Evolutionary conservation across 495 filamentous ascomycete genomes (phyloP), one percentile per base, ranked within the genome.

Genomic region (Lepidopterella palustris): DNA sequence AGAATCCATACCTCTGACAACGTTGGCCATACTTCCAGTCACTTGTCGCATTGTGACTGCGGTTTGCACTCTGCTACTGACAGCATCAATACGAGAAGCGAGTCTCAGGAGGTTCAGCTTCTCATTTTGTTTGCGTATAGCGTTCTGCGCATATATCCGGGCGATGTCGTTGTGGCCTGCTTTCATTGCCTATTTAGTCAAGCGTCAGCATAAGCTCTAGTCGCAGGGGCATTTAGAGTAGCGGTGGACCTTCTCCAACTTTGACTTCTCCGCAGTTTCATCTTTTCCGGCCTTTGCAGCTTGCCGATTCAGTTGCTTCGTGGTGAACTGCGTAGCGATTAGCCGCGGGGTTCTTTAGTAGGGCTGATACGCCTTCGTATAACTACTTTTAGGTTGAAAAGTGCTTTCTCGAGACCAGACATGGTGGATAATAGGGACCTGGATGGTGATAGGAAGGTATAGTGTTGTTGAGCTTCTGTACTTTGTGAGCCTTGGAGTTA

Each of bases 231-330:
- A 55, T 32, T 5, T n/a, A 11, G 4, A 53, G 45, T 70, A 52
- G n/a, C n/a, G n/a, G n/a, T n/a, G n/a, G 60, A 86, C 85, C 74
- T 87, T 90, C 71, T 92, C 89, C 66, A 92, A 80, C 73, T 92
- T 90, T 68, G 85, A 82, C 77, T 90, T 89, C 72, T 92, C 82
- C 25, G 84, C 77, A 58, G 83, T 86, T 71, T 91, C 89, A 71
- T 92, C 88, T 73, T 91, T 91, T 55, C 83, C 82, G 18, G 89
- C 89, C 71, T 90, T 91, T 58, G 81, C 81, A 10, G 88, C 85
- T 76, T 92, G 88, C 61, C 88, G 78, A 57, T 88, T 88, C 55
- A 90, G 81, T 72, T 89, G 86, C 72, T 92, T 92, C 23, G 88
- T 84, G 58, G 89, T 90, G 77, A 92, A 90, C 87, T 91, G 68